These are phyloP conservation scores for Viridothelium virens DNA, from an alignment of 495 filamentous ascomycete species.

Conservation along the genomic window DNA sequence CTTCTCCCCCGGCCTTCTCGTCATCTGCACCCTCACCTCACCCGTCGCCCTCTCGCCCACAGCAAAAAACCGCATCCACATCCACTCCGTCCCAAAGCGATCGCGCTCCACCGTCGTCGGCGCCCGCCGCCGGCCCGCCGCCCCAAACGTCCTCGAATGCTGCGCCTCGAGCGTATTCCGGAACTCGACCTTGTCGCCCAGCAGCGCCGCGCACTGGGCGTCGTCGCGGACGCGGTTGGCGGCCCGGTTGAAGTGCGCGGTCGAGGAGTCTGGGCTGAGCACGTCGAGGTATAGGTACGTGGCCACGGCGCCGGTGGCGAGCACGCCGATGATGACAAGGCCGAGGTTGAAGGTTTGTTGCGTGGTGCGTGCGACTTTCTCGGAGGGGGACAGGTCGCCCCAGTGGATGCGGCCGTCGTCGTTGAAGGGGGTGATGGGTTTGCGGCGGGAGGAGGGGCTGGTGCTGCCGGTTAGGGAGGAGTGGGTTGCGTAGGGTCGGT, in stretches of 20 bases:
- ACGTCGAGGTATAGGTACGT: slow-evolving; percentile 80
- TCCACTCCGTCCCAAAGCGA: slow-evolving; percentile 65
- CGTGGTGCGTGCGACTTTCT: slow-evolving; percentile 79
- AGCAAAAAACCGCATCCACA: slow-evolving; percentile 84
- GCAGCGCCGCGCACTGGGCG: slow-evolving; percentile 57
- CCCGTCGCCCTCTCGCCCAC: slow-evolving; percentile 73
- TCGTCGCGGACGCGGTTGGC: slow-evolving; percentile 72
- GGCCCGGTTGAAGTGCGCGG: slow-evolving; percentile 79
- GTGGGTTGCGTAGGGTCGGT: slow-evolving; percentile 15
- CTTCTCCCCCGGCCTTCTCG: slow-evolving; percentile 50
- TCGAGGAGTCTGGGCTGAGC: slow-evolving; percentile 76
- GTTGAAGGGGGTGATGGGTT: slow-evolving; percentile 62
- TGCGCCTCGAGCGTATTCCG: slow-evolving; percentile 59
- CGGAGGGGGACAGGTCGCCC: slow-evolving; percentile 60
- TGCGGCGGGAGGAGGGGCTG: slow-evolving; percentile 17
- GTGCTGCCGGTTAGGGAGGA: slow-evolving; percentile 11
- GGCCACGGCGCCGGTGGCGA: slow-evolving; percentile 53
- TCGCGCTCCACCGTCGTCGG: slow-evolving; percentile 54
- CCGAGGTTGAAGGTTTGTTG: slow-evolving; percentile 86
- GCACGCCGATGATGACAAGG: slow-evolving; percentile 64
- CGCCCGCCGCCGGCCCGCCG: slow-evolving; percentile 76
- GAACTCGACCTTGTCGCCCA: slow-evolving; percentile 44
- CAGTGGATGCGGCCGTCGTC: slow-evolving; percentile 76
- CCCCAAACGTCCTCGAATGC: slow-evolving; percentile 72
- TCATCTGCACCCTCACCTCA: slow-evolving; percentile 67